Base-by-base conservation (phyloP, 352 stramenopile genomes). In the Phytophthora nicotianae region DNA sequence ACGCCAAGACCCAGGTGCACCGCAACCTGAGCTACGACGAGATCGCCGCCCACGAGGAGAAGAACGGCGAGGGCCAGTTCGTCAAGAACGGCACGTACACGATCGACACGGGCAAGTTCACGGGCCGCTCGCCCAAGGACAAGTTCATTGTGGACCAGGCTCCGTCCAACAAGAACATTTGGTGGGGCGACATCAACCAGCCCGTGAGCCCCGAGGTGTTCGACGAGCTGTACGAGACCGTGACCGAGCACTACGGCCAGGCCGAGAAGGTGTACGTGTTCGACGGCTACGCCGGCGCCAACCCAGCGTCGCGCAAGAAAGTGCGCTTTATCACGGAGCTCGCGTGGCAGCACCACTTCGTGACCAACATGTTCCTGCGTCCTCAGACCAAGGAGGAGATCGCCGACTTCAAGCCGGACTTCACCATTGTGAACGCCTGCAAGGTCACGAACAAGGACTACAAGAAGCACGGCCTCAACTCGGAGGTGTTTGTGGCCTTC, bases 71-170 rank as follows among this genome's bases (percentile, higher is more conserved):
- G 79, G 82, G 89, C 46, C 43, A 83, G 63, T 88, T 96, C 42
- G 77, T 98, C 47, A 93, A 90, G 49, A 93, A 95, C 37, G 91
- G 95, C 66, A 98, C 96, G 48, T 99, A 98, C 75, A 91, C 89
- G 26, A 97, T 99, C 47, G 96, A 99, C 75, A 99, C 97, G 49
- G 97, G 97, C 62, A 98, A 98, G 75, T 99, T 98, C 82, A 99
- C 97, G 17, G 97, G 97, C 61, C 93, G 97, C 50, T 99, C 94
- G 68, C 97, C 97, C 53, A 98, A 98, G 83, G 97, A 99, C 85
- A 99, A 99, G 81, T 99, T 93, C 81, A 93, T 99, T 56, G 97
- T 99, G 20, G 86, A 98, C 66, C 94, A 98, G 72, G 71, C 70
- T 37, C 88, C 88, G 23, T 95, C 83, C 46, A 97, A 86, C 47